Conservation (phyloP, 2,329 filamentous ascomycete species). For the Dryadomyces quercivorus region DNA sequence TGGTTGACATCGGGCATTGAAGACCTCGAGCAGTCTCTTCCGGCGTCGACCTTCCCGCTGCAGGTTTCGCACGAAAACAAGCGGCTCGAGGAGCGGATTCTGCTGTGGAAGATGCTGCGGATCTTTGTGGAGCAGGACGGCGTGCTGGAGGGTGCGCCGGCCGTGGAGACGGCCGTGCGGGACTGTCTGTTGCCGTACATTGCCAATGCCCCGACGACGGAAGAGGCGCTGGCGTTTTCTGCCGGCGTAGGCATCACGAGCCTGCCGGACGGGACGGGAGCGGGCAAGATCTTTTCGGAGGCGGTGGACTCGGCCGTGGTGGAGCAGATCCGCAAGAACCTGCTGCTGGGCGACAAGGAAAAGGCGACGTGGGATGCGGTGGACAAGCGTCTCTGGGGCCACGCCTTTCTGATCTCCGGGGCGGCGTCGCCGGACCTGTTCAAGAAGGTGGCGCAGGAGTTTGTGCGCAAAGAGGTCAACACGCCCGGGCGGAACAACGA, state of each 20-base stretch:
- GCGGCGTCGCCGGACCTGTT: slow-evolving; percentile 71
- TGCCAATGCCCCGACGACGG: not conserved
- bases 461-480: slow-evolving; percentile 89
- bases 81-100: slow-evolving; percentile 62
- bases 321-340: slow-evolving; percentile 57
- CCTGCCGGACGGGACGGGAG: slow-evolving; percentile 13
- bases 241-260: slow-evolving; percentile 11
- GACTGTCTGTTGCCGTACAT: slow-evolving; percentile 42
- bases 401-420: slow-evolving; percentile 80
- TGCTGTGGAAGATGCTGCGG: slow-evolving; percentile 79
- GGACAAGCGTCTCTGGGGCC: slow-evolving; percentile 89
- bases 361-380: slow-evolving; percentile 89
- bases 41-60: slow-evolving; percentile 34
- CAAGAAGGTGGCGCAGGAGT: slow-evolving; percentile 89
- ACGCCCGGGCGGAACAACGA: slow-evolving; percentile 68
- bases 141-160: slow-evolving; percentile 56
- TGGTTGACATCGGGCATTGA: slow-evolving; percentile 76
- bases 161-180: slow-evolving; percentile 63
- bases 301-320: slow-evolving; percentile 57
- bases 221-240: slow-evolving; percentile 6
- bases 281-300: slow-evolving; percentile 30
- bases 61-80: slow-evolving; percentile 50
- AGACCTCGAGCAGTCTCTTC: slow-evolving; percentile 49
- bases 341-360: slow-evolving; percentile 74
- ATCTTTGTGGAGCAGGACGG: slow-evolving; percentile 83